Percentiles rank a stretch among this genome's conserved stretches.
These are phyloP conservation scores for Eremomyces bilateralis DNA, from an alignment of 495 filamentous ascomycete genomes.

Conservation along the genomic window DNA sequence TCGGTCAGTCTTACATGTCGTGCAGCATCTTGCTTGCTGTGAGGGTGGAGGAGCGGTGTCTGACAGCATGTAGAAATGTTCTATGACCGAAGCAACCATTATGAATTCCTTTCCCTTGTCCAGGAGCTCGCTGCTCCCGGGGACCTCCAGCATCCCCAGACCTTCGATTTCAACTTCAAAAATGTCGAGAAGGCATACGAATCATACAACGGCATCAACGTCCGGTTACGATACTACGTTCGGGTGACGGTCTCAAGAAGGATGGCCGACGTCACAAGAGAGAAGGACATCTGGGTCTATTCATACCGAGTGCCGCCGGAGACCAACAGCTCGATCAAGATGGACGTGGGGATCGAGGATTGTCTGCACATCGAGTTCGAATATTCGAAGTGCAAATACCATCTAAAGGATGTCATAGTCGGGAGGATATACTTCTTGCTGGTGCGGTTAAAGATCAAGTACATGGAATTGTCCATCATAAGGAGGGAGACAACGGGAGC, in stretches of 20 bases:
- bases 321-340: constrained; percentile 97
- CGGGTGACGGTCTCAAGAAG: constrained; percentile 87
- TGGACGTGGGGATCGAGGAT: constrained; percentile 99
- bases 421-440: constrained; percentile 97
- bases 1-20: constrained; percentile 48
- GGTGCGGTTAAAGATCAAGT: constrained; percentile 96
- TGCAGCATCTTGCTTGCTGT: too few species aligned
- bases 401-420: constrained; percentile 98
- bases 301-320: constrained; percentile 95
- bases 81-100: constrained; percentile 96
- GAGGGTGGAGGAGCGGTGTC: too few species aligned
- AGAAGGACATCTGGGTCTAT: constrained; percentile 99
- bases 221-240: constrained; percentile 94
- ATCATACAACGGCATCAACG: constrained; percentile 99
- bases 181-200: constrained; percentile 99
- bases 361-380: constrained; percentile 99
- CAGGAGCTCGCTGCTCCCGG: constrained; percentile 92
- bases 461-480: constrained; percentile 98
- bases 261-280: constrained; percentile 93
- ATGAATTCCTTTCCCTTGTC: constrained; percentile 91
- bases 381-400: constrained; percentile 97
- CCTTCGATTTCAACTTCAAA: constrained; percentile 99
- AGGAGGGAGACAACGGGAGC: constrained; percentile 88
- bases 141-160: constrained; percentile 94
- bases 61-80: constrained; percentile 57